phyloP scores from a whole-genome alignment of 768 basidiomycete species.

The Psilocybe cubensis region DNA sequence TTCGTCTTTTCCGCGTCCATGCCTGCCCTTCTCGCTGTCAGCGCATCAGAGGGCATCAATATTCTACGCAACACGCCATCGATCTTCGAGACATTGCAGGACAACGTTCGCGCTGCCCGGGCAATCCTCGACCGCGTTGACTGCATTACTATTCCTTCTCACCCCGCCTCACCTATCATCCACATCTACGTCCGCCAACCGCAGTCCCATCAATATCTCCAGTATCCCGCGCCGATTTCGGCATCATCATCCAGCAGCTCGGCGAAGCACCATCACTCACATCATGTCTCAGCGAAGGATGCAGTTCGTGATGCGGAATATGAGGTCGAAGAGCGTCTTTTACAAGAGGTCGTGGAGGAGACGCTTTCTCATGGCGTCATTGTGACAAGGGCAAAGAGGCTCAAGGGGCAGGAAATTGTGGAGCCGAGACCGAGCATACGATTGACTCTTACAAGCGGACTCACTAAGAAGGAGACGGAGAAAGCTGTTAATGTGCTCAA shows the following conservation, averaged over 20 bases:
- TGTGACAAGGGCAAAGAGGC: conserved; percentile 80
- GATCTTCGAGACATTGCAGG: conserved; percentile 75
- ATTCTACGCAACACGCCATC: conserved; percentile 77
- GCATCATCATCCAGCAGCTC: conserved; percentile 20
- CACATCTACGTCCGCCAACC: conserved; percentile 54
- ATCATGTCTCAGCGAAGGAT: conserved; percentile 44
- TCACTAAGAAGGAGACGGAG: conserved; percentile 91
- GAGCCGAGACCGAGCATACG: conserved; percentile 86
- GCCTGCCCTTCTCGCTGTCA: conserved; percentile 87
- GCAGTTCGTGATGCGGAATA: conserved; percentile 58
- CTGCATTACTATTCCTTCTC: conserved; percentile 82
- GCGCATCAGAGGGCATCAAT: conserved; percentile 84
- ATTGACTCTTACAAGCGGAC: conserved; percentile 75
- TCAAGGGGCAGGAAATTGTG: conserved; percentile 81
- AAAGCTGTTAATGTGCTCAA: conserved; percentile 81
- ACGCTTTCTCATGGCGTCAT: conserved; percentile 80
- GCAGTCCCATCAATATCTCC: conserved; percentile 9
- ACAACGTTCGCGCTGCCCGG: conserved; percentile 82
- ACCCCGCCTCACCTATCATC: conserved; percentile 85
- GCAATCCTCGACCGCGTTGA: conserved; percentile 80
- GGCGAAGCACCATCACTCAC: conserved; percentile 38
- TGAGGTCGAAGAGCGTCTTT: conserved; percentile 71
- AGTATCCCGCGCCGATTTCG: conserved; percentile 5
- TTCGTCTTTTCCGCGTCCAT: conserved; percentile 97
- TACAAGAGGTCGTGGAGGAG: conserved; percentile 96